Evolutionary conservation across 768 basidiomycete genomes (phyloP), one percentile per base, ranked within the genome.

Genomic region (Phlebiopsis flavidoalba): DNA sequence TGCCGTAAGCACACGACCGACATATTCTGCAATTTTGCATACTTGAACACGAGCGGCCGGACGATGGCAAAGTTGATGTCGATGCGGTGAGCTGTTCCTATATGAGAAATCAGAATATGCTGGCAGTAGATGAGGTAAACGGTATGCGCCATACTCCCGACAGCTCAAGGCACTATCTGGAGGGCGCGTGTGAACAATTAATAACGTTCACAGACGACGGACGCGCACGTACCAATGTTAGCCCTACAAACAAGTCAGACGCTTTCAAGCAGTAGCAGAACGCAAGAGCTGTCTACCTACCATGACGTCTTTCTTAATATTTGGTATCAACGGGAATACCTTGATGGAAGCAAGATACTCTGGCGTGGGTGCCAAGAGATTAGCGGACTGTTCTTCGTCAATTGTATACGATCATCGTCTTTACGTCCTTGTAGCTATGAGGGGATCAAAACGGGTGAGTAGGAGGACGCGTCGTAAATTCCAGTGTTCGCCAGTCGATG

Each of bases 11-110:
- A 91, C 43, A 92, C 82, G 31, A 84, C 77, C 11, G 90, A 83
- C 75, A 90, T 80, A 69, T 92, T 93, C 59, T 84, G 79, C 52
- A 91, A 80, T 58, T 81, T 80, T 6, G 91, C 88, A 80, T 92
- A 93, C 70, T 90, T 91, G 68, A 80, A 72, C 4, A 92, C 87
- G 35, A 93, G 71, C 0, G 92, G 92, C 7, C 90, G 83, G 19
- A 93, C 84, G 54, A 93, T 78, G 19, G 86, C 79, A 63, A 91
- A 91, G 68, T 91, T 90, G 73, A 94, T 82, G 67, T 93, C 7
- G 90, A 83, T 1, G 91, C 89, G 6, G 85, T 90, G 59, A 94
- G 77, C 66, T 93, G 91, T n/a, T n/a, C n/a, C 89, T 91, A 61
- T 17, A 46, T 47, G 33, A 6, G 6, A n/a, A 31, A 24, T 37